Percentiles rank a stretch among this genome's conserved stretches.
Evolutionary conservation across 2,329 filamentous ascomycete species (phyloP).

Genomic region (Paecilomyces variotii): DNA sequence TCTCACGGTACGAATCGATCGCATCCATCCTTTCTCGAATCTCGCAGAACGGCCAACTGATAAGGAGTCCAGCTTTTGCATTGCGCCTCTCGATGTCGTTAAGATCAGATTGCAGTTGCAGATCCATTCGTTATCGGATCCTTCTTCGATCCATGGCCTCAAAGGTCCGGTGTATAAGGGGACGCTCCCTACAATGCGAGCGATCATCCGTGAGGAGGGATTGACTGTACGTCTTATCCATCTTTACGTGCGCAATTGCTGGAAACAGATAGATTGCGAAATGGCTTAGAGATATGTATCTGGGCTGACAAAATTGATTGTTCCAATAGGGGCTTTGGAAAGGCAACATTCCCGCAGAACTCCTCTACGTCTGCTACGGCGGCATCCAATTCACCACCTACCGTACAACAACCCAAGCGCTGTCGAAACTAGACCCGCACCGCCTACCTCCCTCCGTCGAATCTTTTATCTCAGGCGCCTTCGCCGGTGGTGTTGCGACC

Average conservation of each 20-base stretch:
- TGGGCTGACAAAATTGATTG: not conserved
- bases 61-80: constrained; percentile 64
- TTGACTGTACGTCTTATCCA: constrained; percentile 46
- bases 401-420: constrained; percentile 60
- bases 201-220: constrained; percentile 75
- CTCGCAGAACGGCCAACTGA: not conserved
- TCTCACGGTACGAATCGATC: constrained; percentile 59
- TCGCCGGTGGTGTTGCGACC: constrained; percentile 75
- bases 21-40: not conserved
- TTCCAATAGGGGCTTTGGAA: constrained; percentile 68
- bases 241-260: not conserved
- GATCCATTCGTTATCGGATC: constrained; percentile 72
- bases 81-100: constrained; percentile 92
- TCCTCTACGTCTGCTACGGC: constrained; percentile 88
- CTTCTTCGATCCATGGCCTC: constrained; percentile 48
- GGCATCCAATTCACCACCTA: constrained; percentile 87
- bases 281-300: not conserved
- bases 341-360: constrained; percentile 90
- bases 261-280: not conserved
- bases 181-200: constrained; percentile 63
- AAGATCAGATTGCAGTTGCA: constrained; percentile 97
- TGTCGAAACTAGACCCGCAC: constrained; percentile 45
- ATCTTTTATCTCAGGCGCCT: constrained; percentile 75
- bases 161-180: constrained; percentile 55
- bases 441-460: constrained; percentile 59